Percentiles rank a stretch among this genome's conserved stretches.
Evolutionary conservation across 441 rosid genomes (phyloP).

Genomic region (Pelargonium myrrhifolium): DNA sequence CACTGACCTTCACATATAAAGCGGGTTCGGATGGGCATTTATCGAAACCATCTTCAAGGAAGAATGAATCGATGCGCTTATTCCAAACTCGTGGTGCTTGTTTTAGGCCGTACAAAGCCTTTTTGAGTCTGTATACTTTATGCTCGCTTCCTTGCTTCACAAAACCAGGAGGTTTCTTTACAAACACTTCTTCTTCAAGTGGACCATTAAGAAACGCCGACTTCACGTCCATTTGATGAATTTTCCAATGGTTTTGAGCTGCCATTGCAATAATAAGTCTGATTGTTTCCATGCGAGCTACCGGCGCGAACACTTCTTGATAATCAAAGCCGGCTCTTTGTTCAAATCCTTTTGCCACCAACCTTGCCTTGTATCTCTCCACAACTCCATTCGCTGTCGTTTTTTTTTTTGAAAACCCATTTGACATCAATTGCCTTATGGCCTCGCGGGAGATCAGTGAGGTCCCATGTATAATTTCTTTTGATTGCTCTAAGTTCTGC

Average conservation of each 20-base stretch:
- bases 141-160: background rate
- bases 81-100: background rate
- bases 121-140: background rate
- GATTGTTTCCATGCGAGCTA: background rate
- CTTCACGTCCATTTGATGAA: conserved; percentile 1
- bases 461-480: background rate
- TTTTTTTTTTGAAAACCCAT: background rate
- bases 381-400: too few relatives aligned
- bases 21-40: background rate
- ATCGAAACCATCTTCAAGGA: background rate
- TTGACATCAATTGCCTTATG: background rate
- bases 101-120: background rate
- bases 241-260: background rate
- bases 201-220: background rate
- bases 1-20: background rate
- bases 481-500: background rate
- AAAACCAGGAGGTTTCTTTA: background rate
- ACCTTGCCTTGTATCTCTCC: too few relatives aligned
- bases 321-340: too few relatives aligned
- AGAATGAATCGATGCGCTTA: background rate
- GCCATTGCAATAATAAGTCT: background rate
- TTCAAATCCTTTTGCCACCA: too few relatives aligned
- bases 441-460: background rate
- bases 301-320: background rate
- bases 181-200: background rate